Evolutionary conservation across 306 rosid species (phyloP), one percentile per base, ranked within the genome.

Genomic region (Calophaca sinica): DNA sequence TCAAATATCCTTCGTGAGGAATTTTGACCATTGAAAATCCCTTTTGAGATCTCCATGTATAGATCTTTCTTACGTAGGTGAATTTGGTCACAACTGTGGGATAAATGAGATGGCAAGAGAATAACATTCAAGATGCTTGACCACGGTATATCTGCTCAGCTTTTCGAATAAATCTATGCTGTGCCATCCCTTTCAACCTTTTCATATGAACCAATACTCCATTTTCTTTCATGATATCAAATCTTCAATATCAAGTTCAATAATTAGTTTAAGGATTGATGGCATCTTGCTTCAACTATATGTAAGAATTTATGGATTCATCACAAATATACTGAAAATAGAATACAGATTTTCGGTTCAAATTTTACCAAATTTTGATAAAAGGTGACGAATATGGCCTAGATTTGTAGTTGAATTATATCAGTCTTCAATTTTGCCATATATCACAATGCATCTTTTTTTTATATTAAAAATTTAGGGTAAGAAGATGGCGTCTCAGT

Each of bases 11-110:
- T 42, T 52, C 58, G 1, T 53, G 33, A 66, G 41, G 67, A 76
- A 54, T 53, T 28, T 68, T 76, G 70, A 78, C 76, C 82, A 78
- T 6, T 60, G 42, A 8, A 76, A 60, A 33, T 6, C 61, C 28
- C 46, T 68, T 68, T 32, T 4, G 49, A 68, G 57, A 20, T 62
- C 7, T 26, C 65, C 65, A 53, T 15, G 68, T 6, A 75, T 39
- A 52, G 48, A 52, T 35, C n/a, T n/a, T 49, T 26, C 28, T 15
- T 0, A 1, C 2, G 31, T n/a, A 7, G 62, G 33, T 80, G 84
- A 74, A 81, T 49, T 9, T 70, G 65, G 85, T 12, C 85, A 65
- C 10, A 41, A 71, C 57, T 71, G 71, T 55, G 75, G 81, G 71
- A 32, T 64, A 76, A 36, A 76, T 72, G 61, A 29, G 58, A 35